Base-by-base conservation (phyloP, 2,329 filamentous ascomycete genomes). In the Penicillium sclerotiorum region DNA sequence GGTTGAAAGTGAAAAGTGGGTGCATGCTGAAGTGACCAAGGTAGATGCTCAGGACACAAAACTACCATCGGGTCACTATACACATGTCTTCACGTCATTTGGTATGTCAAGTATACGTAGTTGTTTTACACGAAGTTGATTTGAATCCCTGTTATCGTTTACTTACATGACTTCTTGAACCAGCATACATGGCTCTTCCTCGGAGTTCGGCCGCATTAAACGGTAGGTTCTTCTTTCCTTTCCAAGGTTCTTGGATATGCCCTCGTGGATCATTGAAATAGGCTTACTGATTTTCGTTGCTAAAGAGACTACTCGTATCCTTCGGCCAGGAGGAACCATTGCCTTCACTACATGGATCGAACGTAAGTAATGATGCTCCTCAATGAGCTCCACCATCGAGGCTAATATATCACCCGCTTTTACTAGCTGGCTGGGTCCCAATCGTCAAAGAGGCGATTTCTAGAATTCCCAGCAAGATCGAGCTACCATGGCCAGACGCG, bases 1-100 rank as follows among this genome's bases (percentile, higher is more conserved):
- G 27, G 69, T 73, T 12, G 53, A 62, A 11, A 59, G 55, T 0
- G 73, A 80, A 42, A 67, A 65, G 1, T 83, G 80, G 80, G 59
- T 70, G 2, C 78, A 77, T 44, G 67, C 73, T 0, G 71, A 77
- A 54, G 70, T 72, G 0, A 70, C 67, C 32, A 60, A 73, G 5
- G 53, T 79, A 27, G 77, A 83, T 64, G 78, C 77, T 0, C 76
- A 74, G 66, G 76, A 77, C 21, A 77, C 76, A 11, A 49, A 50
- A 2, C 64, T 80, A 6, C 61, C 69, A 0, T 68, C 69, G 1
- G 60, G 58, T 12, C 67, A 69, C 0, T 79, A 75, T 53, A 75
- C 68, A 1, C 76, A 80, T 57, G 60, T 78, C 22, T 73, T 76
- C 8, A 61, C 77, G 30, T 73, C 72, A n/a, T 73, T 81, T 49